These are phyloP conservation scores for Tylopilus plumbeoviolaceoides DNA, from an alignment of 768 basidiomycete genomes.

Conservation along the genomic window DNA sequence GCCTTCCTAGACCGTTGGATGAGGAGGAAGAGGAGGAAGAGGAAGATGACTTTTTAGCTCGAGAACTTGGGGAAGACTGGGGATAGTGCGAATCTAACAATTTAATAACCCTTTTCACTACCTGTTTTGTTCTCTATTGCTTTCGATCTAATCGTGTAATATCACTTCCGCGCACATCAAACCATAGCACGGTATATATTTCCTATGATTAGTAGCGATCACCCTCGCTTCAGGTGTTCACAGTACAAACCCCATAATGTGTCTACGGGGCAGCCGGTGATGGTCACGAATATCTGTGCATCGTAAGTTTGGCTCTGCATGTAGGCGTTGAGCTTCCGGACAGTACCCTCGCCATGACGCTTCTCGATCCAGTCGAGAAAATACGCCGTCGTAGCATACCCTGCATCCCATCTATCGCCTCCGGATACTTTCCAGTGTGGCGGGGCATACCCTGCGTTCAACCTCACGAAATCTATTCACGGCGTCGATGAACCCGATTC, in stretches of 20 bases:
- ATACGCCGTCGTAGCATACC: slow-evolving; percentile 70
- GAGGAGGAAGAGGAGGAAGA: slow-evolving; percentile 44
- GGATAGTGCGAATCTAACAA: slow-evolving; percentile 42
- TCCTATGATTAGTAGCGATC: background rate
- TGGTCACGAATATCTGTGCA: slow-evolving; percentile 46
- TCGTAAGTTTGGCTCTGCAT: slow-evolving; percentile 50
- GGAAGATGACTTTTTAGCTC: slow-evolving; percentile 73
- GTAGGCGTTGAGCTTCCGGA: slow-evolving; percentile 54
- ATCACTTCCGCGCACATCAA: slow-evolving; percentile 4
- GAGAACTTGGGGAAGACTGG: slow-evolving; percentile 73
- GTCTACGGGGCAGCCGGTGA: slow-evolving; percentile 49
- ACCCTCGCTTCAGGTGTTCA: slow-evolving; percentile 28
- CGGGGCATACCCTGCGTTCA: slow-evolving; percentile 52
- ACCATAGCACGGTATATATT: background rate
- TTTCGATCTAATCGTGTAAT: slow-evolving; percentile 25
- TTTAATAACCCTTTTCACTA: background rate
- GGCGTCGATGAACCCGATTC: background rate
- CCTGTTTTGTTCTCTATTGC: slow-evolving; percentile 7
- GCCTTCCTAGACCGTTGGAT: slow-evolving; percentile 31
- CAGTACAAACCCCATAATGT: slow-evolving; percentile 60
- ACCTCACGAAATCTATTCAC: slow-evolving; percentile 62
- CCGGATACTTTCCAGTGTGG: slow-evolving; percentile 63
- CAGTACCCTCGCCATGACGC: slow-evolving; percentile 47
- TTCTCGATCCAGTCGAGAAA: slow-evolving; percentile 68
- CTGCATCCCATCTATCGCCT: slow-evolving; percentile 64